These are phyloP conservation scores for Xylaria castorea DNA, from an alignment of 495 filamentous ascomycete genomes.

Conservation along the genomic window DNA sequence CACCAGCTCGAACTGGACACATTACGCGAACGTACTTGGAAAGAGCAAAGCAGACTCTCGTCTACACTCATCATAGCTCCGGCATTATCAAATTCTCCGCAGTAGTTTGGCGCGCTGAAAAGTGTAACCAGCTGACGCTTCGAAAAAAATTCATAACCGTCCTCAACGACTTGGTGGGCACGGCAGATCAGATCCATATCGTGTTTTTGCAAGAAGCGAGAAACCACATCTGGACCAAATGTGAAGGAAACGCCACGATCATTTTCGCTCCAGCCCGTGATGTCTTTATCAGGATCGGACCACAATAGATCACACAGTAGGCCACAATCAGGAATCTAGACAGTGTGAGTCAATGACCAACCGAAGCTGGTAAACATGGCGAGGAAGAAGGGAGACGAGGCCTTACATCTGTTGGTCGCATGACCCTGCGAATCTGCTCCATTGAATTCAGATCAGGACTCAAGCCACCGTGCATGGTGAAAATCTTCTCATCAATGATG, in stretches of 20 bases:
- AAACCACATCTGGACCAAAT: conserved; percentile 98
- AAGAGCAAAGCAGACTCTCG: conserved; percentile 96
- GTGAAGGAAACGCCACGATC: conserved; percentile 99
- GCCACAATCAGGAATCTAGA: conserved; percentile 96
- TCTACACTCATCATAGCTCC: conserved; percentile 99
- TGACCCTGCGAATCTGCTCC: conserved; percentile 99
- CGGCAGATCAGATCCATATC: conserved; percentile 99
- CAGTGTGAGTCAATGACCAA: conserved; percentile 37
- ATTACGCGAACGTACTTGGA: conserved; percentile 75
- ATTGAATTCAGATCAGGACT: conserved; percentile 99
- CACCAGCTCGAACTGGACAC: neutral
- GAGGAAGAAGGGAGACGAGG: conserved; percentile 2
- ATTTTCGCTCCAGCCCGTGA: conserved; percentile 99
- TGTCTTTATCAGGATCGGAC: conserved; percentile 99
- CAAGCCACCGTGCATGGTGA: conserved; percentile 99
- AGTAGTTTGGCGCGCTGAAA: conserved; percentile 99
- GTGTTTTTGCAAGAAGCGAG: conserved; percentile 98
- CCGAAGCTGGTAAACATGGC: conserved; percentile 25
- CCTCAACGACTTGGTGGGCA: conserved; percentile 98
- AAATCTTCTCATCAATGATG: conserved; percentile 99
- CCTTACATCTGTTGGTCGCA: conserved; percentile 97
- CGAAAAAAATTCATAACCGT: conserved; percentile 99
- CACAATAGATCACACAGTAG: conserved; percentile 96
- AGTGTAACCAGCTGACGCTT: conserved; percentile 97
- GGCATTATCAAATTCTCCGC: conserved; percentile 98